Conservation (phyloP, 257 asterid genomes). For the Solanum lycopersicoides region DNA sequence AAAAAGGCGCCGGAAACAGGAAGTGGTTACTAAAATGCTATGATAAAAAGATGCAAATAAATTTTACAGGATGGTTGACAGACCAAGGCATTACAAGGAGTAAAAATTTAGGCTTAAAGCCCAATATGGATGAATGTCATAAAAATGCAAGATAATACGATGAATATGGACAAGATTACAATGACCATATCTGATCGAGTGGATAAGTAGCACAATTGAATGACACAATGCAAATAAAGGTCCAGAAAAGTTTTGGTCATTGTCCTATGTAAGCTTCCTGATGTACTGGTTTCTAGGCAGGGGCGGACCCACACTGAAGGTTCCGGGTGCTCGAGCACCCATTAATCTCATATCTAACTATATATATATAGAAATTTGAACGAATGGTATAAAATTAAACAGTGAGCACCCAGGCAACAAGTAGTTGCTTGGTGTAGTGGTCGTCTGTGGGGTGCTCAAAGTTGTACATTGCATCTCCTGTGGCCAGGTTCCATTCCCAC, state of each 20-base stretch:
- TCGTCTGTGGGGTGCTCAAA: no score
- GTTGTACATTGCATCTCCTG: no score
- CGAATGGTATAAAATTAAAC: no score
- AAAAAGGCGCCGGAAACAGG: neutral
- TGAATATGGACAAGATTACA: neutral
- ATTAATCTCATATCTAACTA: no score
- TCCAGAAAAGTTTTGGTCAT: neutral
- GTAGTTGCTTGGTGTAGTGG: no score
- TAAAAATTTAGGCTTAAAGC: neutral
- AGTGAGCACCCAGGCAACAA: no score
- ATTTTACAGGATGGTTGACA: neutral
- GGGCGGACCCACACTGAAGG: no score
- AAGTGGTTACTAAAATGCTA: neutral
- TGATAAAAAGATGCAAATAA: neutral
- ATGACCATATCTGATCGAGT: neutral
- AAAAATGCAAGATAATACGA: neutral
- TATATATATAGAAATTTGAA: no score
- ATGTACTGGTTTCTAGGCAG: neutral
- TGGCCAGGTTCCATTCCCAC: no score
- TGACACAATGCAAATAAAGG: neutral
- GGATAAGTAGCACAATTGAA: neutral
- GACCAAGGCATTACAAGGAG: neutral
- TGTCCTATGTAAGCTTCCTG: neutral
- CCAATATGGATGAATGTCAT: neutral
- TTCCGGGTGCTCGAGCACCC: no score